A percentile compares a stretch with the other conserved stretches of the same genome.
Evolutionary conservation across 148 eudicot species (phyloP).

Genomic region (Simmondsia chinensis): DNA sequence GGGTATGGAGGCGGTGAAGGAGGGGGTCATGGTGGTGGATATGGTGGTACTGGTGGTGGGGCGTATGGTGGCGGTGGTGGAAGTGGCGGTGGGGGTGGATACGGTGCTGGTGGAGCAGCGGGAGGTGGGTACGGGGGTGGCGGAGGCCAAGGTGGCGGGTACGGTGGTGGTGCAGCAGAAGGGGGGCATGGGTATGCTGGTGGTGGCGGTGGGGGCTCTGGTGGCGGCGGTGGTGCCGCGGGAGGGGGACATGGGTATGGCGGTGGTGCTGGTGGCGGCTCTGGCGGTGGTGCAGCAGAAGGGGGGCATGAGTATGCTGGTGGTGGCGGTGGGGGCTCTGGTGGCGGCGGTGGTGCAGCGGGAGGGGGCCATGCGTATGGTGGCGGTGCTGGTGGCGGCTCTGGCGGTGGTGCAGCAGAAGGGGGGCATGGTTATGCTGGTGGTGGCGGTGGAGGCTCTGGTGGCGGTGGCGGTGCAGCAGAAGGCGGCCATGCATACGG

Average conservation of each 20-base stretch:
- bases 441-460: constrained; percentile 31
- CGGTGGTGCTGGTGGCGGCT: constrained; percentile 31
- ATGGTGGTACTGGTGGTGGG: constrained; percentile 19
- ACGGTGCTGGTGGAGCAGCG: constrained; percentile 9
- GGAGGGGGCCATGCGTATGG: background rate
- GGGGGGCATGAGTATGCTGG: constrained; percentile 18
- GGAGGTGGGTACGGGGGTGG: constrained; percentile 25
- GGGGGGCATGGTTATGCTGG: constrained; percentile 18
- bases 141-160: constrained; percentile 22
- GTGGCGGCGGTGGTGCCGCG: constrained; percentile 13
- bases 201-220: constrained; percentile 18
- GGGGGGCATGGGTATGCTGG: constrained; percentile 15
- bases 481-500: constrained; percentile 18
- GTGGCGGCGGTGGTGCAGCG: constrained; percentile 3
- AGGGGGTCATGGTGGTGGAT: constrained; percentile 16
- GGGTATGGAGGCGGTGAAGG: constrained; percentile 29
- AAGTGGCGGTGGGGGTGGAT: constrained; percentile 6
- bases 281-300: constrained; percentile 19
- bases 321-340: constrained; percentile 19
- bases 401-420: constrained; percentile 4
- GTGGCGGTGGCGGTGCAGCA: constrained; percentile 20
- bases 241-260: constrained; percentile 19
- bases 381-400: background rate
- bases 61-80: constrained; percentile 25
- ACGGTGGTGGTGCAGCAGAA: constrained; percentile 14